These are phyloP conservation scores for Phytophthora multivora DNA, from an alignment of 352 stramenopile genomes.

Conservation along the genomic window DNA sequence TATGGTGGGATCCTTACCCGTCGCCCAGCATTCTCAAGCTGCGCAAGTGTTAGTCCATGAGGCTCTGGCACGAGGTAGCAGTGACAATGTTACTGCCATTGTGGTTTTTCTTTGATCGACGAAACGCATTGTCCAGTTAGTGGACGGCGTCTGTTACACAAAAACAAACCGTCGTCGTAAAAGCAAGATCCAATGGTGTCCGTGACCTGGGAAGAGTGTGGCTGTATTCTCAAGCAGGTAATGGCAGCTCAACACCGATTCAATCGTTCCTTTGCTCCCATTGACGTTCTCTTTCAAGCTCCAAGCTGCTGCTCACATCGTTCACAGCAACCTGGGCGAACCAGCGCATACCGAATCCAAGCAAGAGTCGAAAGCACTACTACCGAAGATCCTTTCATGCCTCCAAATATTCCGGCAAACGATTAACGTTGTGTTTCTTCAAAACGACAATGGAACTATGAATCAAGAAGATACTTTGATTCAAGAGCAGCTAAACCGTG, in stretches of 20 bases:
- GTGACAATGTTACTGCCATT: constrained; percentile 83
- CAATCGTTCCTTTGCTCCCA: not conserved
- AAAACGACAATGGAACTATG: not conserved
- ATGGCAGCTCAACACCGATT: not conserved
- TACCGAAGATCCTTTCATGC: constrained; percentile 26
- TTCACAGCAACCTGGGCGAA: constrained; percentile 11
- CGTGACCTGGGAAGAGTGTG: constrained; percentile 26
- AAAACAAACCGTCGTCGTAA: constrained; percentile 15
- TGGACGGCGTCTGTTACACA: constrained; percentile 4
- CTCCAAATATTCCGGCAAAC: constrained; percentile 29
- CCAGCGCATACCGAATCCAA: constrained; percentile 2
- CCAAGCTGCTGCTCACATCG: constrained; percentile 27
- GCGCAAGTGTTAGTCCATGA: constrained; percentile 62
- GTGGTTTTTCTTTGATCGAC: constrained; percentile 65
- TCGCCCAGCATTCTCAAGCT: constrained; percentile 43
- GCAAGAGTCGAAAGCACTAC: constrained; percentile 2
- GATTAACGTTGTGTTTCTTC: constrained; percentile 23
- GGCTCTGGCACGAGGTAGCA: constrained; percentile 56
- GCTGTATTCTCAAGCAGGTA: constrained; percentile 38
- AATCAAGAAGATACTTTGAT: not conserved
- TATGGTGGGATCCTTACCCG: constrained; percentile 46
- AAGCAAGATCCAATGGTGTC: constrained; percentile 7
- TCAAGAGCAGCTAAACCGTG: constrained; percentile 15
- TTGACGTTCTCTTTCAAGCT: constrained; percentile 19
- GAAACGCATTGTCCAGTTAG: not conserved